Base-by-base conservation (phyloP, 352 stramenopile species). In the Globisporangium abappressorium region DNA sequence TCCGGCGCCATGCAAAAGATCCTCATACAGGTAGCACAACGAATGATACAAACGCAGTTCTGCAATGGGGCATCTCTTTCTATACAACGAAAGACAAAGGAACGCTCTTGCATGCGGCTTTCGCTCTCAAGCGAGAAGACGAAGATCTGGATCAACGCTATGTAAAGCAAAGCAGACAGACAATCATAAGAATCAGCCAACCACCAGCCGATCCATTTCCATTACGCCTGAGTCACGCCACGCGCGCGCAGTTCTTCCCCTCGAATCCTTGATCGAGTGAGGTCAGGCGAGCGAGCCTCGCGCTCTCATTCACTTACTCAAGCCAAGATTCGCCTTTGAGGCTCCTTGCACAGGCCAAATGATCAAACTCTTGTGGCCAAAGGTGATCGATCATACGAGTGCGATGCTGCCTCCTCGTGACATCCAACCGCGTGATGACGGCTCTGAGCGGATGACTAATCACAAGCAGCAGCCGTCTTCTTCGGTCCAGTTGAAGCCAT, bases 401-500 rank as follows among this genome's bases (percentile, higher is more conserved):
- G 38, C 15, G 38, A 47, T 47, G 14, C 14, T 47, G 38, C 38
- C 1, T 20, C 12, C 38, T 47, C 41, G 14, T 47, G 14, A n/a
- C 41, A 56, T 30, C 24, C 49, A 56, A 56, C 14, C 22, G 22
- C n/a, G n/a, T 57, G 51, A 57, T 57, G 51, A 57, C n/a, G 51
- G 24, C n/a, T 33, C 18, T 20, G 51, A 1, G 22, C 12, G 20
- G n/a, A 30, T 28, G 20, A 56, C 49, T 56, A 6, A 33, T 56
- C 41, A 47, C 41, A 15, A 47, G 36, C 11, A 20, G 36, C 36
- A 20, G 36, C 36, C 15, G 15, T 51, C 43, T 51, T 51, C 43
- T 55, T 55, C 47, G 47, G 55, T 56, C 55, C 64, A 69, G 64
- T 64, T 69, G 64, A 69, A 69, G 64, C 64, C 64, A 69, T 64